These are phyloP conservation scores for Paraleonurus japonicus DNA, from an alignment of 257 asterid species.

Conservation along the genomic window DNA sequence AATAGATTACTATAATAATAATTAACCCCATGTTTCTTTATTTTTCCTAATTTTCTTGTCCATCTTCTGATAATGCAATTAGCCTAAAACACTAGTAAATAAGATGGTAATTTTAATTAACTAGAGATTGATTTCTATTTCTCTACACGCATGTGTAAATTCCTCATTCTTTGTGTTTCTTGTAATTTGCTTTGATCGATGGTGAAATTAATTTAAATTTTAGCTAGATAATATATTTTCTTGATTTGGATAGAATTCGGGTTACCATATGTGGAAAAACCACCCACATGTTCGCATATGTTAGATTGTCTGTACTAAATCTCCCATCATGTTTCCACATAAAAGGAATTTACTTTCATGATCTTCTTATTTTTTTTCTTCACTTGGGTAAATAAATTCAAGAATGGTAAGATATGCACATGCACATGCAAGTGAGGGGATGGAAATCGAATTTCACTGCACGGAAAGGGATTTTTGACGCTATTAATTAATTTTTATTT, in stretches of 20 bases:
- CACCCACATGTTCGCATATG: constrained; percentile 18
- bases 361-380: not conserved
- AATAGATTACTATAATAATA: no score
- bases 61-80: no score
- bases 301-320: constrained; percentile 1
- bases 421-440: constrained; percentile 22
- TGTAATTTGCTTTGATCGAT: not conserved
- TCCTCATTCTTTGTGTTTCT: not conserved
- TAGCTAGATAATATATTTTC: not conserved
- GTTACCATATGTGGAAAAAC: constrained; percentile 16
- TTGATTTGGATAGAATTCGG: constrained; percentile 6
- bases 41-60: not conserved
- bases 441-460: not conserved
- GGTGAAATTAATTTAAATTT: not conserved
- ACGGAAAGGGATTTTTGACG: not conserved
- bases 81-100: constrained; percentile 18
- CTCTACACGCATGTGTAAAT: not conserved
- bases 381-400: not conserved
- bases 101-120: constrained; percentile 19
- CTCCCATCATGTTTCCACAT: constrained; percentile 11
- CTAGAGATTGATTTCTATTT: not conserved
- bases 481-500: not conserved
- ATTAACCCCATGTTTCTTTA: not conserved
- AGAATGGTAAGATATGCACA: not conserved
- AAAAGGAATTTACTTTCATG: constrained; percentile 3